Base-by-base conservation (phyloP, 1,139 yeast genomes). In the Debaryomycetaceae sp. region DNA sequence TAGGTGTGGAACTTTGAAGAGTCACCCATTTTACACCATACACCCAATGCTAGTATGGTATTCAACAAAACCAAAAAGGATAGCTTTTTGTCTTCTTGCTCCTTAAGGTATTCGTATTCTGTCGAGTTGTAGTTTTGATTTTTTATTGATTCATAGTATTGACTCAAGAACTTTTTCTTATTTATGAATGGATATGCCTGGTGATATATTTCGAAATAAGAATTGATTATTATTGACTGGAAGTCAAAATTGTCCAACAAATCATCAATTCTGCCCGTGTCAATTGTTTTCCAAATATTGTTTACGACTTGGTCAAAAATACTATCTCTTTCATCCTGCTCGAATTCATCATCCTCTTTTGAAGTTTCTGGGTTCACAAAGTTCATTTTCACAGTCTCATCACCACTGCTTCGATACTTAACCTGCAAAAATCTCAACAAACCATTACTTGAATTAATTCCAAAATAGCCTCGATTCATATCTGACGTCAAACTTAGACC, bases 381-480 rank as follows among this genome's bases (percentile, higher is more conserved):
- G 34, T 53, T 51, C 34, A 52, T 41, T 30, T 53, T 53, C 4
- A 53, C 41, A 11, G 50, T 51, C 32, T 55, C 49, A 37, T 51
- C 52, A 5, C 57, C 59, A 39, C 51, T 54, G 32, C 47, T 44
- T 36, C 50, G 55, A 15, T 51, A 46, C 32, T 54, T 54, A 5
- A 52, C 33, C 30, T 51, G 58, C 13, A 54, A 36, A 35, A 53
- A 53, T 45, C 65, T 55, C 35, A 66, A 47, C 31, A 66, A 55
- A 9, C 75, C 77, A 4, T 82, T 73, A 43, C 79, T 69, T 5
- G 86, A 79, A 3, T 81, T 83, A n/a, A 74, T 73, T 1, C 87
- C 87, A 48, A 77, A 75, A 52, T 78, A 80, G 1, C 87, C 86
- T 19, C 74, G 72, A 32, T 75, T 68, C 9, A 73, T 73, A 40